These are phyloP conservation scores for Dichomitus squalens DNA, from an alignment of 1,284 basidiomycete species.

Conservation along the genomic window DNA sequence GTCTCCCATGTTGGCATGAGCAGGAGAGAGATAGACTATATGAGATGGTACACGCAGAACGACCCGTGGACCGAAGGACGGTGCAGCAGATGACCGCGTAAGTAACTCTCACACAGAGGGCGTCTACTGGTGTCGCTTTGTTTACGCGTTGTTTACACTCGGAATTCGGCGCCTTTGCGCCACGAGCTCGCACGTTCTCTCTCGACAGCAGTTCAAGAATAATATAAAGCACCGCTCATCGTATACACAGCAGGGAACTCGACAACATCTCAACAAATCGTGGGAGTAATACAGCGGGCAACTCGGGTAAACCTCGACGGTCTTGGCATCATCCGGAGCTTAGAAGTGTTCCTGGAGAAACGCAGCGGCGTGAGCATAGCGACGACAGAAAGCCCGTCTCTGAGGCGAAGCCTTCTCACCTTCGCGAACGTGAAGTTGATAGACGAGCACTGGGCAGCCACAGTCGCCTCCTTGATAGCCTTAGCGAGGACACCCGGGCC, in stretches of 20 bases:
- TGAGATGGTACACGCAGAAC: too few relatives aligned
- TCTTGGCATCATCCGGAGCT: slow-evolving; percentile 23
- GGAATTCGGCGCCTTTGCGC: too few relatives aligned
- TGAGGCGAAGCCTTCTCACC: slow-evolving; percentile 36
- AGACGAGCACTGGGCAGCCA: slow-evolving; percentile 51
- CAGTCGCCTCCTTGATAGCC: slow-evolving; percentile 70
- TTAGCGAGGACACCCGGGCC: slow-evolving; percentile 76
- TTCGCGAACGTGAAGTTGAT: slow-evolving; percentile 84
- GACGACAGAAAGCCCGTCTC: background rate
- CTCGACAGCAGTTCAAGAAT: slow-evolving; percentile 5
- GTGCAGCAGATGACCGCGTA: too few relatives aligned
- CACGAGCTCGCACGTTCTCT: too few relatives aligned
- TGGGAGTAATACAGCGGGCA: slow-evolving; percentile 14
- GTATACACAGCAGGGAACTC: slow-evolving; percentile 13
- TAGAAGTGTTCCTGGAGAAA: slow-evolving; percentile 62
- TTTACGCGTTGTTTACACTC: slow-evolving; percentile 21
- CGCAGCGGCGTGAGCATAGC: slow-evolving; percentile 3
- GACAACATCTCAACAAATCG: slow-evolving; percentile 13
- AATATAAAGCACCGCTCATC: slow-evolving; percentile 7
- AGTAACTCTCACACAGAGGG: background rate
- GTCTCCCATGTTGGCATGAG: background rate
- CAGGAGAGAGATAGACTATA: background rate
- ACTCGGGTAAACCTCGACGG: slow-evolving; percentile 1
- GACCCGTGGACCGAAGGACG: background rate
- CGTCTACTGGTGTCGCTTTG: background rate